Evolutionary conservation across 1,284 basidiomycete genomes (phyloP).

Genomic region (Leccinum angustisporum): DNA sequence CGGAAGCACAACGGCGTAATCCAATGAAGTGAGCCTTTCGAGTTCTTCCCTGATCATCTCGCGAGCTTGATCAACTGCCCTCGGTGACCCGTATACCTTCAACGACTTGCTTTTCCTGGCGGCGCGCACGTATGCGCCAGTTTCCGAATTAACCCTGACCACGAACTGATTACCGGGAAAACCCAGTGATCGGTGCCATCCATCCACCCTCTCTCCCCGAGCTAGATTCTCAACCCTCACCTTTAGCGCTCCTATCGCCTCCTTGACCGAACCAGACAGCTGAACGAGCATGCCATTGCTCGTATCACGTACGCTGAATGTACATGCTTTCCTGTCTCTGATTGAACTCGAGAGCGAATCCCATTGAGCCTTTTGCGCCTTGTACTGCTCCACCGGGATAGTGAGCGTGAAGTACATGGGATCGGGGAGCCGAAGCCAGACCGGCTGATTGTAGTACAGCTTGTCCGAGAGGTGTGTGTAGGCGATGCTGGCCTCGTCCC

Average conservation of each 20-base stretch:
- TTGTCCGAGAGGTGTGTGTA: constrained; percentile 31
- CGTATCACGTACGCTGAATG: constrained; percentile 22
- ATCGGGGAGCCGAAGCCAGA: constrained; percentile 42
- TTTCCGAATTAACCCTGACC: constrained; percentile 33
- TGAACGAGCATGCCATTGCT: constrained; percentile 27
- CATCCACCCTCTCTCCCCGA: constrained; percentile 46
- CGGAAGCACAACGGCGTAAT: constrained; percentile 40
- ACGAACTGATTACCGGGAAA: constrained; percentile 35
- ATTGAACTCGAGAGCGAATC: constrained; percentile 38
- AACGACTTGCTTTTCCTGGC: constrained; percentile 44
- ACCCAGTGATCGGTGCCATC: constrained; percentile 48
- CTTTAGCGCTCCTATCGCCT: constrained; percentile 53
- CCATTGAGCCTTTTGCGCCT: constrained; percentile 51
- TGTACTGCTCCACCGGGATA: constrained; percentile 48
- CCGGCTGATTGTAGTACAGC: constrained; percentile 32
- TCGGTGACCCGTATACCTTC: constrained; percentile 42
- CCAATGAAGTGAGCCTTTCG: constrained; percentile 40
- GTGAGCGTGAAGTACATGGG: constrained; percentile 47
- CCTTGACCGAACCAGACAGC: constrained; percentile 41
- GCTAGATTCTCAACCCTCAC: constrained; percentile 56
- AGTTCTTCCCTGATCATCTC: constrained; percentile 43
- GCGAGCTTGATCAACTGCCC: constrained; percentile 38
- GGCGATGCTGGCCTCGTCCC: constrained; percentile 46
- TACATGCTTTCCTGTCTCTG: constrained; percentile 34
- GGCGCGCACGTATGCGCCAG: constrained; percentile 41